Base-by-base conservation (phyloP, 129 eudicot species). In the Centella asiatica region DNA sequence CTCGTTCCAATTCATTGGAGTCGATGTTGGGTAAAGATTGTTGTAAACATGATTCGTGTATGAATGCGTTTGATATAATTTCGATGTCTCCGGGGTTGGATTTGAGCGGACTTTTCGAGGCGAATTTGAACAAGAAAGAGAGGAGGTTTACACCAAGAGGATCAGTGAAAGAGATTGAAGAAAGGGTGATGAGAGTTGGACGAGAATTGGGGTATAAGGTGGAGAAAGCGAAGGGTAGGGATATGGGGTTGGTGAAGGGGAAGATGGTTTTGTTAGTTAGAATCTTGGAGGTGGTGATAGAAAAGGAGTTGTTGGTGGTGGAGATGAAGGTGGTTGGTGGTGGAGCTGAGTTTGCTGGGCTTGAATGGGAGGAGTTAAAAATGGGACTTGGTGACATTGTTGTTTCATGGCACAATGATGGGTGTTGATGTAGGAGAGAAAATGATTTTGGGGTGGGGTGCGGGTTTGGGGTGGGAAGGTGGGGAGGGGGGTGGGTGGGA, bases 11-110 rank as follows among this genome's bases (percentile, higher is more conserved):
- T 32, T 18, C 73, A 22, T 25, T 65, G 5, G 75, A 66, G 3
- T 19, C 5, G 18, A 18, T 29, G 4, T 47, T 46, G 22, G 70
- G 60, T 23, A 52, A 52, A 20, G 78, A 81, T 25, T 59, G 2
- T 24, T 28, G 57, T 24, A 76, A 66, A 55, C 34, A 24, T 31
- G 63, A 50, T 12, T 22, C 57, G 25, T 40, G 55, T 8, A 80
- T 83, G 74, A 90, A 86, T 51, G 97, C 95, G 2, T 90, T 90
- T 42, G 97, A 90, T 76, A 74, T 90, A 14, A 90, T 90, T 5
- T 76, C 94, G 1, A 77, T 90, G 97, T 83, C 95, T 0, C 66
- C 94, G 0, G 95, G 97, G 67, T 48, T 90, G 66, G 72, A 90
- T 64, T 46, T 90, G n/a, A 81, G 94, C 1, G 90, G 89, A 12